Percentiles rank a stretch among this genome's conserved stretches.
phyloP scores from a whole-genome alignment of 768 basidiomycete genomes.

The Termitomyces sp. region DNA sequence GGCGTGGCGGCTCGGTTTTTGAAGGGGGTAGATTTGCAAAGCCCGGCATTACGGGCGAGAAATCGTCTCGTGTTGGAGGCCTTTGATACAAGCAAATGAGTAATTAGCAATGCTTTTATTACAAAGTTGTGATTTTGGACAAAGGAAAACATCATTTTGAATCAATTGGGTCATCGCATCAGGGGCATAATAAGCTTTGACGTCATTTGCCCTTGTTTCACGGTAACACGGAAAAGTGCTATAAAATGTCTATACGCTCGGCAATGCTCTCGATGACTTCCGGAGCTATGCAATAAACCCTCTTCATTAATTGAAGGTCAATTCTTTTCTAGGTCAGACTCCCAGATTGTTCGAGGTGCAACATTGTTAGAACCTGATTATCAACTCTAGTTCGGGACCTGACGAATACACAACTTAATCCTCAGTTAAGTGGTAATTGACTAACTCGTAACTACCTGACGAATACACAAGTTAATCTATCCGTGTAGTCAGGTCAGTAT shows the following conservation, averaged over 20 bases:
- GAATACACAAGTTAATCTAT: too few relatives aligned
- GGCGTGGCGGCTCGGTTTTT: slow-evolving; percentile 24
- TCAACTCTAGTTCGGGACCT: too few relatives aligned
- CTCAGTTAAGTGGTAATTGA: too few relatives aligned
- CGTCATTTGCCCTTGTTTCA: background rate
- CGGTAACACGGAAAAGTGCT: background rate
- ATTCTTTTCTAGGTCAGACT: background rate
- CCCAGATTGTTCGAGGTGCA: background rate
- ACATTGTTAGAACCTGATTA: too few relatives aligned
- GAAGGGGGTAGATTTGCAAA: slow-evolving; percentile 21
- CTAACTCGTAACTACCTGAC: too few relatives aligned
- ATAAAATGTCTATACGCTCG: background rate
- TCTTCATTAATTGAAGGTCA: background rate
- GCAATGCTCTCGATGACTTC: background rate
- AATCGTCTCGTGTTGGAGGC: slow-evolving; percentile 18
- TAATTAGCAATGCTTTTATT: background rate
- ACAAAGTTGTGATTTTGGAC: background rate
- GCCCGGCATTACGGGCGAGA: slow-evolving; percentile 18
- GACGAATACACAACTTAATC: too few relatives aligned
- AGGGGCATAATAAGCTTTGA: background rate
- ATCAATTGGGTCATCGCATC: background rate
- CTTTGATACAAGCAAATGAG: slow-evolving; percentile 22
- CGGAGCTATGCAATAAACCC: background rate
- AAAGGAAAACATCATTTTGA: too few relatives aligned
- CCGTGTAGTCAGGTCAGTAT: too few relatives aligned